Evolutionary conservation across 148 eudicot genomes (phyloP).

Genomic region (Chenopodium formosanum): DNA sequence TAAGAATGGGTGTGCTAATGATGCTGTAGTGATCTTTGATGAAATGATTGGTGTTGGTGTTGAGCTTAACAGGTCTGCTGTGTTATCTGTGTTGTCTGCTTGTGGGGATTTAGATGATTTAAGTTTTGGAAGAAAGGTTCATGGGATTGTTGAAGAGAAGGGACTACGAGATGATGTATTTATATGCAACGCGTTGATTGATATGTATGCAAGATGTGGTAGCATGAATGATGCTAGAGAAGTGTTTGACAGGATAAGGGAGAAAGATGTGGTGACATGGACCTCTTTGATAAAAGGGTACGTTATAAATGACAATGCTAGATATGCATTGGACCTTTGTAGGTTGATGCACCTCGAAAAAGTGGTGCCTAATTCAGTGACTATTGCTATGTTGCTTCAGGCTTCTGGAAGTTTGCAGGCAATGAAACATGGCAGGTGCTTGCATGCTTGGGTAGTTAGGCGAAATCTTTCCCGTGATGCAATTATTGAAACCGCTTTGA

Average conservation of each 20-base stretch:
- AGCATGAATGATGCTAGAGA: constrained; percentile 42
- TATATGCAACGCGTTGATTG: constrained; percentile 59
- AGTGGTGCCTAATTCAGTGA: constrained; percentile 53
- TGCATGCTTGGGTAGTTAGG: constrained; percentile 63
- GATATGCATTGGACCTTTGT: constrained; percentile 39
- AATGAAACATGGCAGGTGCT: constrained; percentile 50
- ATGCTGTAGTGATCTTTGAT: constrained; percentile 39
- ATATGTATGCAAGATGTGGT: constrained; percentile 77
- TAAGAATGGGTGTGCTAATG: constrained; percentile 41
- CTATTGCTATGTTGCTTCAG: constrained; percentile 52
- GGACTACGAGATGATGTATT: constrained; percentile 34
- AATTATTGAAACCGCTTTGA: constrained; percentile 56
- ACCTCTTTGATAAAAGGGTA: constrained; percentile 61
- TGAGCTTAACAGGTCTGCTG: constrained; percentile 38
- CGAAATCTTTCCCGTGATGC: constrained; percentile 46
- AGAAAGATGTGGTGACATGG: constrained; percentile 72
- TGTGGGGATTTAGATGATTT: constrained; percentile 50
- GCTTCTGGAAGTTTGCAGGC: constrained; percentile 39
- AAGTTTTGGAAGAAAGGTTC: constrained; percentile 42
- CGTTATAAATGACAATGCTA: constrained; percentile 36
- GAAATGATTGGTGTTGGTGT: constrained; percentile 44
- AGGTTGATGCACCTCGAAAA: constrained; percentile 50
- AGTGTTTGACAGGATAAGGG: constrained; percentile 43
- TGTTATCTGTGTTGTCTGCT: constrained; percentile 62
- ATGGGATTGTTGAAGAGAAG: constrained; percentile 43